Evolutionary conservation across 2,329 filamentous ascomycete genomes (phyloP).

Genomic region (Beauveria sp.): DNA sequence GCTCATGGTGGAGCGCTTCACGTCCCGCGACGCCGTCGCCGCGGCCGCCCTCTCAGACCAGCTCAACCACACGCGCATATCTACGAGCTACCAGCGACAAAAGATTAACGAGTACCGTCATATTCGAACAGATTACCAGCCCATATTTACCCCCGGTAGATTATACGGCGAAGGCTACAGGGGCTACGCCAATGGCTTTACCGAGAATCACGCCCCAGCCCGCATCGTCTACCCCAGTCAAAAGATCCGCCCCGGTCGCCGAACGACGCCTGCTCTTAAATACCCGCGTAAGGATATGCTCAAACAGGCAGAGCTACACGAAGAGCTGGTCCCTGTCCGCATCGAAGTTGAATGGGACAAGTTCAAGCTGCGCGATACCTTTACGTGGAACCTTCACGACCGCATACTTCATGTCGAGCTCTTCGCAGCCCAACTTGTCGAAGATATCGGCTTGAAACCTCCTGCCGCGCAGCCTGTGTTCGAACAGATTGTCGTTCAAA

Average conservation of each 20-base stretch:
- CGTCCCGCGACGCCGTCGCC: constrained; percentile 47
- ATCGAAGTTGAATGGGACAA: constrained; percentile 95
- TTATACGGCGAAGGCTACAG: constrained; percentile 71
- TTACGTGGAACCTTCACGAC: constrained; percentile 97
- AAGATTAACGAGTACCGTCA: constrained; percentile 64
- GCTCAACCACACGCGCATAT: constrained; percentile 45
- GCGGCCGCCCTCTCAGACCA: constrained; percentile 43
- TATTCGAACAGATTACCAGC: constrained; percentile 47
- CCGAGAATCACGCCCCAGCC: constrained; percentile 60
- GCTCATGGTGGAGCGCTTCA: constrained; percentile 46
- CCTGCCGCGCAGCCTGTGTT: constrained; percentile 58
- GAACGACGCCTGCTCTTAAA: constrained; percentile 65
- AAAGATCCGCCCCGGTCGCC: constrained; percentile 68
- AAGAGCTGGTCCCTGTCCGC: constrained; percentile 85
- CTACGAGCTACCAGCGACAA: constrained; percentile 55
- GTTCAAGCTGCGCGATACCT: constrained; percentile 90
- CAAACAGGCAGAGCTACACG: constrained; percentile 80
- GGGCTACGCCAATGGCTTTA: constrained; percentile 82
- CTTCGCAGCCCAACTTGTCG: constrained; percentile 83
- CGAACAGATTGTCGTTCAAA: constrained; percentile 56
- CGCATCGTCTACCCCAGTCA: constrained; percentile 73
- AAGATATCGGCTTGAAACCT: constrained; percentile 77
- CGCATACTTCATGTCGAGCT: constrained; percentile 70
- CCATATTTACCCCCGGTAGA: constrained; percentile 47
- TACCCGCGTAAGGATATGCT: constrained; percentile 73